Conservation (phyloP, 1,284 basidiomycete species). For the Malassezia caprae region DNA sequence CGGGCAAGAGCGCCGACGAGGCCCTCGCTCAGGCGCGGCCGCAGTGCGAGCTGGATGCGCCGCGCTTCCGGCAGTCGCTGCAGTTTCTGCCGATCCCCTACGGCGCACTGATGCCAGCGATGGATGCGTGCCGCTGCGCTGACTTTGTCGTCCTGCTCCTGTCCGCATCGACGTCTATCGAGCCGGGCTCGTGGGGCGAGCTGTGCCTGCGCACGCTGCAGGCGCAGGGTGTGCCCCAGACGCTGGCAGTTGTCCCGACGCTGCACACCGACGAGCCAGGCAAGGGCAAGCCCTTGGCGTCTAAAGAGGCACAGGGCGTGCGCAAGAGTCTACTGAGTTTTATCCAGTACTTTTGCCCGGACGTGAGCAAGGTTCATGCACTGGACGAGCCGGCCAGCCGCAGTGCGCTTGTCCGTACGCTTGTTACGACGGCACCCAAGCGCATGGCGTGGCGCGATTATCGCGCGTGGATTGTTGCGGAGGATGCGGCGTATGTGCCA, state of each 20-base stretch:
- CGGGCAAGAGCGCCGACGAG: slow-evolving; percentile 30
- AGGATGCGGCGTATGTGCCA: slow-evolving; percentile 50
- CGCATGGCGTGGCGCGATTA: slow-evolving; percentile 73
- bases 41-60: slow-evolving; percentile 52
- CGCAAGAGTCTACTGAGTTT: slow-evolving; percentile 50
- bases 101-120: slow-evolving; percentile 59
- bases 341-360: slow-evolving; percentile 85
- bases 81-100: slow-evolving; percentile 63
- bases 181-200: slow-evolving; percentile 65
- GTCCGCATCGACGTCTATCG: slow-evolving; percentile 71
- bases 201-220: slow-evolving; percentile 71
- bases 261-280: slow-evolving; percentile 14
- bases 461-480: slow-evolving; percentile 68
- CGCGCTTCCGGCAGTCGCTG: slow-evolving; percentile 76
- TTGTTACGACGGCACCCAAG: slow-evolving; percentile 43
- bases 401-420: slow-evolving; percentile 54
- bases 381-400: slow-evolving; percentile 60
- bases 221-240: slow-evolving; percentile 61
- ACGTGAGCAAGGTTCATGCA: slow-evolving; percentile 57
- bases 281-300: neutral
- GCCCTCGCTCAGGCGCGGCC: slow-evolving; percentile 18
- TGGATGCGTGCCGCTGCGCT: slow-evolving; percentile 77
- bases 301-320: slow-evolving; percentile 35
- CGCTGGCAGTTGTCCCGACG: slow-evolving; percentile 55
- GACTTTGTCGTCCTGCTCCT: slow-evolving; percentile 83